phyloP scores from a whole-genome alignment of 192 early-diverging fungal species.

The Gorgonomyces haynaldii region DNA sequence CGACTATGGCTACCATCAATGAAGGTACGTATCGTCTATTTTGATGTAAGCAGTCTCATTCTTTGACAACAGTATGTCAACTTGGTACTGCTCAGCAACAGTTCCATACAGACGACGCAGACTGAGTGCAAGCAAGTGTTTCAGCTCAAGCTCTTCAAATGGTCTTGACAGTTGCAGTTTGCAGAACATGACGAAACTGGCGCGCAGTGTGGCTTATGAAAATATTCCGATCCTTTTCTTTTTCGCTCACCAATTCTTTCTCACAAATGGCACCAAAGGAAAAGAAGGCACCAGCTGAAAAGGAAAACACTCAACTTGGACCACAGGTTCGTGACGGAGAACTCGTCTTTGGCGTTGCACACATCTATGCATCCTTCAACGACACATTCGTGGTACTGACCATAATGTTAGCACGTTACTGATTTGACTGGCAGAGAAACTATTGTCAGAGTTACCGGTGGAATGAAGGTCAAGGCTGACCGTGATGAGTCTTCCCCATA shows the following conservation, averaged over 20 bases:
- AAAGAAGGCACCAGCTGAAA: neutral
- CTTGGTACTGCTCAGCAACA: too few species aligned
- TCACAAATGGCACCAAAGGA: constrained; percentile 6
- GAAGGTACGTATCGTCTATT: too few species aligned
- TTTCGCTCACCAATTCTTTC: too few species aligned
- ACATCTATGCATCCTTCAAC: constrained; percentile 99
- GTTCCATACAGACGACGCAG: too few species aligned
- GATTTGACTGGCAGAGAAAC: constrained; percentile 99
- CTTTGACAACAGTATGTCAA: too few species aligned
- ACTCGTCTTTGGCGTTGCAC: constrained; percentile 98
- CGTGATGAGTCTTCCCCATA: constrained; percentile 99
- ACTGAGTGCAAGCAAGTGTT: too few species aligned
- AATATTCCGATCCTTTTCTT: neutral
- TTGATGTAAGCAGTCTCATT: too few species aligned
- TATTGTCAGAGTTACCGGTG: constrained; percentile 97
- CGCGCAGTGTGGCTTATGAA: neutral
- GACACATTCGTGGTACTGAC: constrained; percentile 84
- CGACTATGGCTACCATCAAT: too few species aligned
- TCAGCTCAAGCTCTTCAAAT: too few species aligned
- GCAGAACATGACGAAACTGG: too few species aligned
- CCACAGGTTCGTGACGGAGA: constrained; percentile 97
- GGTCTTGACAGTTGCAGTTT: too few species aligned
- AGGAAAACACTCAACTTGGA: constrained; percentile 87
- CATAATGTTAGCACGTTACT: constrained; percentile 66
- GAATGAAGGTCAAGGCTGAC: constrained; percentile 99